These are phyloP conservation scores for Hemileccinum impolitum DNA, from an alignment of 768 basidiomycete genomes.

Conservation along the genomic window DNA sequence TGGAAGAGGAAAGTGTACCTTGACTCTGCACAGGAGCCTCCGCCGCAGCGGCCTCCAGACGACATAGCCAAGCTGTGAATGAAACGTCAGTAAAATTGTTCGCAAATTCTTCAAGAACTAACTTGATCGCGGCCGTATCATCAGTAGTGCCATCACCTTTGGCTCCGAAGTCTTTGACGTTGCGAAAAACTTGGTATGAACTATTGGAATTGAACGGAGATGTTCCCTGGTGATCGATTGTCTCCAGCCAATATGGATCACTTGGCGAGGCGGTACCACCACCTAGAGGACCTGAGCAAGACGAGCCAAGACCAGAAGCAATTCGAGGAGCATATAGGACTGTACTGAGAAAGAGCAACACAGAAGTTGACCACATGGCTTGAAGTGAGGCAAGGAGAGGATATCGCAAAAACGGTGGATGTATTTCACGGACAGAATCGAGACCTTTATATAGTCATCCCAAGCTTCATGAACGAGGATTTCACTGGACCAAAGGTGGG, in stretches of 20 bases:
- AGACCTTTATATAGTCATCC: constrained; percentile 14
- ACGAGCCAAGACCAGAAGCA: constrained; percentile 40
- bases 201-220: constrained; percentile 57
- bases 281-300: constrained; percentile 45
- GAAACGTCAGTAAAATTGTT: constrained; percentile 3
- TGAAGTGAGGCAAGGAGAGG: neutral
- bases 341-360: constrained; percentile 7
- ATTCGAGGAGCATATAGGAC: neutral
- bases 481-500: neutral
- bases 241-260: constrained; percentile 65
- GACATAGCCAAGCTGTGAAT: constrained; percentile 56
- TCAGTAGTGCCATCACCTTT: constrained; percentile 65
- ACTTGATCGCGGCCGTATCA: constrained; percentile 77
- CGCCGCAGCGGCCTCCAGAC: constrained; percentile 58
- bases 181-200: constrained; percentile 69
- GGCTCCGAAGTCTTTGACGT: constrained; percentile 63
- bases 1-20: constrained; percentile 35
- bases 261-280: constrained; percentile 42
- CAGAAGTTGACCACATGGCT: constrained; percentile 10
- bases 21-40: constrained; percentile 44
- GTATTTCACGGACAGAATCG: neutral
- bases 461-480: neutral
- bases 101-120: neutral
- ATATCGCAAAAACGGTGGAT: neutral
- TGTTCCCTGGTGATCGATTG: constrained; percentile 68